Evolutionary conservation across 768 basidiomycete genomes (phyloP), one percentile per base, ranked within the genome.

Genomic region (Calocera viscosa): DNA sequence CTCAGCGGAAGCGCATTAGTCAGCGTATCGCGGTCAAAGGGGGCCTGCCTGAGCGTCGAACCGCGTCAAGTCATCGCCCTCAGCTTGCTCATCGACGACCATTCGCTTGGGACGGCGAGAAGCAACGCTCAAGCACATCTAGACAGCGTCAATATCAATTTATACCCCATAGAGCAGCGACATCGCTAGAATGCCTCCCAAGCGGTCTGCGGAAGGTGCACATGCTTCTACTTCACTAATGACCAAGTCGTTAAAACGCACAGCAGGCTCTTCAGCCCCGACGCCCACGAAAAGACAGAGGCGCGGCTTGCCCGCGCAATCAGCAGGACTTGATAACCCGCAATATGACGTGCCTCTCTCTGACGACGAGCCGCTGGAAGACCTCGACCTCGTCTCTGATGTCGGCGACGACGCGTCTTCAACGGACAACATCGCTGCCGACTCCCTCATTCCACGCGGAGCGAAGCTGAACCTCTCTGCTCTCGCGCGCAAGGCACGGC

Each of bases 1-100:
- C 63, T 65, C 35, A 43, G 38, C 39, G 26, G 63, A 38, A 40
- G 53, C 71, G 73, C 71, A 74, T 72, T 30, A 40, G 26, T 65
- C 3, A 41, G 65, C 38, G 30, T 14, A 35, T 28, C 38, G 33
- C 10, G 24, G 14, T 49, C 8, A 26, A 49, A 24, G 49, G 49
- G 11, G 49, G 24, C 14, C 10, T 14, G 8, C 10, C 14, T 14
- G 49, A 49, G 14, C 7, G 22, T 5, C 7, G 24, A 26, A 60
- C 5, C 11, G 16, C 19, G 38, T 28, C 41, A 41, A 65, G 40
- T 64, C 33, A 35, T 65, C 64, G 63, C 32, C 64, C 43, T 65
- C 49, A 26, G 67, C 41, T 65, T 60, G 67, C 47, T 65, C 64
- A 49, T 38, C 64, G 67, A 65, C 67, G 64, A 26, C 33, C 67